Conservation (phyloP, 2,329 filamentous ascomycete genomes). For the Fusarium transvaalense region DNA sequence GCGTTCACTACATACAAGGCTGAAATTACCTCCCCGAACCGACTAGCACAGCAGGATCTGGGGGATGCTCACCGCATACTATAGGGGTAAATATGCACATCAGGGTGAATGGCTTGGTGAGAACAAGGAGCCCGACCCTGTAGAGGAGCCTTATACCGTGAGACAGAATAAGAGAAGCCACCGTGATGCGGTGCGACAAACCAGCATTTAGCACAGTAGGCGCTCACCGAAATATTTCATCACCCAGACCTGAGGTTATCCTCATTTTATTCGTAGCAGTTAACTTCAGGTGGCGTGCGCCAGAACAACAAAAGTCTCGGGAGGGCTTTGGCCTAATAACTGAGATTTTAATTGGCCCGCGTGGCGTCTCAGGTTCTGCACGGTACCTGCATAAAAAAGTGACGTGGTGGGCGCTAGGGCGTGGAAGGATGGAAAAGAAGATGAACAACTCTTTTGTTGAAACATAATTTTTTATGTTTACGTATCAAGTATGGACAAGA, state of each 20-base stretch:
- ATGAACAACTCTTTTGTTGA: slow-evolving; percentile 1
- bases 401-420: slow-evolving; percentile 40
- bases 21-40: slow-evolving; percentile 14
- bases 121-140: background rate
- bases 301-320: slow-evolving; percentile 34
- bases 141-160: slow-evolving; percentile 11
- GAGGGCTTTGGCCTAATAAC: slow-evolving; percentile 15
- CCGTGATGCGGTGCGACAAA: background rate
- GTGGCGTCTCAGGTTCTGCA: slow-evolving; percentile 52
- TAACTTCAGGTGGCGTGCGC: slow-evolving; percentile 38
- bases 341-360: slow-evolving; percentile 49
- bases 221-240: slow-evolving; percentile 6
- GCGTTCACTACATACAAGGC: slow-evolving; percentile 17
- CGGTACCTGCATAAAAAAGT: slow-evolving; percentile 47
- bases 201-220: slow-evolving; percentile 4
- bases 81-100: slow-evolving; percentile 20
- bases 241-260: slow-evolving; percentile 7
- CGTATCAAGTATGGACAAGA: background rate
- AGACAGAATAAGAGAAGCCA: background rate
- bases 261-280: slow-evolving; percentile 17
- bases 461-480: slow-evolving; percentile 21
- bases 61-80: slow-evolving; percentile 13
- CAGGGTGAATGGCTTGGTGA: too few species aligned
- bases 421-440: background rate
- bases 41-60: slow-evolving; percentile 3